phyloP scores from a whole-genome alignment of 345 rosid genomes.

The Corchorus olitorius region DNA sequence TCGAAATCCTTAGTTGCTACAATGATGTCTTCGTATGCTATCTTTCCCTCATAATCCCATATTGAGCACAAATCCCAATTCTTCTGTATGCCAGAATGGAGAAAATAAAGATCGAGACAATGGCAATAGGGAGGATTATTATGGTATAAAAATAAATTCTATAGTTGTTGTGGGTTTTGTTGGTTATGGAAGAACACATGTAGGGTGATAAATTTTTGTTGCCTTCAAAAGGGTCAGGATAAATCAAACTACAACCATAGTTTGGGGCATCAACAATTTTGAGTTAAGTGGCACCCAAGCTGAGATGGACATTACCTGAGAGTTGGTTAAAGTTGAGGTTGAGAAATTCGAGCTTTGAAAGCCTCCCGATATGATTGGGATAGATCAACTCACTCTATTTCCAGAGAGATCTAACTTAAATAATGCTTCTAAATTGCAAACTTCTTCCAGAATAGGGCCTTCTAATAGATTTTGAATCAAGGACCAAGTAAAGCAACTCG shows the following conservation, averaged over 20 bases:
- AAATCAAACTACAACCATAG: background rate
- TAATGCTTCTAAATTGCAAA: background rate
- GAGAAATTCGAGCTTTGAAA: background rate
- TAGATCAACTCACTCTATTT: background rate
- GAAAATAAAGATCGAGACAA: background rate
- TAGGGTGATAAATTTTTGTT: background rate
- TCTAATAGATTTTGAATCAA: background rate
- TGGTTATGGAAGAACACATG: background rate
- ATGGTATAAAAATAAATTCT: background rate
- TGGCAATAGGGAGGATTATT: background rate
- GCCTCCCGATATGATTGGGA: background rate
- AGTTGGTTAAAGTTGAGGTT: background rate
- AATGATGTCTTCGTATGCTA: slow-evolving; percentile 7
- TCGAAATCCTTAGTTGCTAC: slow-evolving; percentile 14
- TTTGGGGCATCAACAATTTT: background rate
- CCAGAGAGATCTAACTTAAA: background rate
- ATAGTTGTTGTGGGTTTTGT: background rate
- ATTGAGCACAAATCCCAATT: background rate
- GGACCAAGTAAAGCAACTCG: no score
- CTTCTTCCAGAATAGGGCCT: background rate
- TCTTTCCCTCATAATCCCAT: slow-evolving; percentile 14
- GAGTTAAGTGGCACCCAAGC: background rate
- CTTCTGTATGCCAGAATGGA: background rate
- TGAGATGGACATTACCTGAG: background rate
- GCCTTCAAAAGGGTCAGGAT: background rate